Evolutionary conservation across 2,329 filamentous ascomycete species (phyloP).

Genomic region (Penicillium corylophilum): DNA sequence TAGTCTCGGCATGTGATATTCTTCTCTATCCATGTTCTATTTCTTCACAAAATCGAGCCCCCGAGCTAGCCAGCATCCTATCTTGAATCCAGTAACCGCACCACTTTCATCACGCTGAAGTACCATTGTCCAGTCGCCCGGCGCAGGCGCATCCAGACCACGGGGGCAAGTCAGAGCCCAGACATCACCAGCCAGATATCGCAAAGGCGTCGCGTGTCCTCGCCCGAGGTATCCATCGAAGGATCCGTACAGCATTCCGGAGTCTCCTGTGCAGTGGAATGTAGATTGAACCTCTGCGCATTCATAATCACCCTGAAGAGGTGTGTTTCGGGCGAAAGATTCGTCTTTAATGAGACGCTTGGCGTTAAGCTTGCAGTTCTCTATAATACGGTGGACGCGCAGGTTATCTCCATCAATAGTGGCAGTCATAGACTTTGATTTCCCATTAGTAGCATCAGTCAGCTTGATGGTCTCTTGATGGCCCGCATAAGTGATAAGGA

Average conservation of each 20-base stretch:
- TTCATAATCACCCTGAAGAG: conserved; percentile 33
- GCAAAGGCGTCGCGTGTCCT: conserved; percentile 40
- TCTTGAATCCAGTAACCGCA: conserved; percentile 26
- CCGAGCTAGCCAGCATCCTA: conserved; percentile 46
- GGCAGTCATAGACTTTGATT: conserved; percentile 26
- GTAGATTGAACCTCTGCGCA: conserved; percentile 40
- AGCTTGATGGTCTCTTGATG: conserved; percentile 23
- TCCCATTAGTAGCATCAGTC: conserved; percentile 6
- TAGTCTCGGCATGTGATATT: background rate
- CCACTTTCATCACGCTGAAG: conserved; percentile 30
- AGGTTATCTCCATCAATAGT: conserved; percentile 33
- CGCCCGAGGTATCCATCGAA: conserved; percentile 46
- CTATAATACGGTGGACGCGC: conserved; percentile 25
- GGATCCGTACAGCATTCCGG: conserved; percentile 43
- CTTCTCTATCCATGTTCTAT: background rate
- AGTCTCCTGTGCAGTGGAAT: conserved; percentile 36
- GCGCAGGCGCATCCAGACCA: conserved; percentile 43
- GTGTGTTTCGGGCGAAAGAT: conserved; percentile 3
- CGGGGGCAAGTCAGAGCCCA: conserved; percentile 42
- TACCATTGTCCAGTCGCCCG: conserved; percentile 46
- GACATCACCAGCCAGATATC: conserved; percentile 40
- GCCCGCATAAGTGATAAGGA: conserved; percentile 32
- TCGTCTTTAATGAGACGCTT: conserved; percentile 19
- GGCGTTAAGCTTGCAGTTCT: conserved; percentile 31
- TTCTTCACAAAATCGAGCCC: conserved; percentile 17